phyloP scores from a whole-genome alignment of 495 filamentous ascomycete genomes.

The Aspergillus ellipticus region DNA sequence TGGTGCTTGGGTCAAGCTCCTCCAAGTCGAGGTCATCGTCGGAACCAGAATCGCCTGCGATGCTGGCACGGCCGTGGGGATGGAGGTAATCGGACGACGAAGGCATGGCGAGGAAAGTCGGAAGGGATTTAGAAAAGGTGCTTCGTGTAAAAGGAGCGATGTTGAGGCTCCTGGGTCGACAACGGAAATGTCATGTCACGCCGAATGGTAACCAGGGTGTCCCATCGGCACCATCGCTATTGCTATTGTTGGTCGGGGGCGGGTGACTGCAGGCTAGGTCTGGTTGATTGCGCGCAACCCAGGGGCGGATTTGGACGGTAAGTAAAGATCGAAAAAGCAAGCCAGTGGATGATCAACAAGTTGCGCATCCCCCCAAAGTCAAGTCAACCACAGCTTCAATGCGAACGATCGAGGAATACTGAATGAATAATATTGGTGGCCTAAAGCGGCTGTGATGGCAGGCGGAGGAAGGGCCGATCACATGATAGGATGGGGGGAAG shows the following conservation, averaged over 20 bases:
- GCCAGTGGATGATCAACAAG: not conserved
- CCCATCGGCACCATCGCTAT: constrained; percentile 18
- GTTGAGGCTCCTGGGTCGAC: constrained; percentile 13
- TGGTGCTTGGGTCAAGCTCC: constrained; percentile 63
- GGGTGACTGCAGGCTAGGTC: not conserved
- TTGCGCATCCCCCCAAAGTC: not conserved
- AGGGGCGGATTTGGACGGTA: not conserved
- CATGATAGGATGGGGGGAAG: constrained; percentile 5
- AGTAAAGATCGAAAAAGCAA: not conserved
- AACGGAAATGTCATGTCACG: constrained; percentile 24
- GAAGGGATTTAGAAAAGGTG: not conserved
- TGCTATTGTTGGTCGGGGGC: not conserved
- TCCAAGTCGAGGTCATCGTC: constrained; percentile 64
- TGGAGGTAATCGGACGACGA: constrained; percentile 40
- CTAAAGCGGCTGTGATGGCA: constrained; percentile 11
- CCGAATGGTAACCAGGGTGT: constrained; percentile 19
- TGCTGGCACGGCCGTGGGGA: constrained; percentile 28
- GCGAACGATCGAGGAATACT: not conserved
- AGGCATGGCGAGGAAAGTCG: constrained; percentile 27
- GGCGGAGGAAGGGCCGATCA: constrained; percentile 14
- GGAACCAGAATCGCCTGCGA: constrained; percentile 33
- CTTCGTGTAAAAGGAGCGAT: constrained; percentile 11
- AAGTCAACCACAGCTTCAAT: not conserved
- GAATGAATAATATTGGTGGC: constrained; percentile 9
- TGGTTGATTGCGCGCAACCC: not conserved